Evolutionary conservation across 495 filamentous ascomycete genomes (phyloP).

Genomic region (Bacidia gigantensis): DNA sequence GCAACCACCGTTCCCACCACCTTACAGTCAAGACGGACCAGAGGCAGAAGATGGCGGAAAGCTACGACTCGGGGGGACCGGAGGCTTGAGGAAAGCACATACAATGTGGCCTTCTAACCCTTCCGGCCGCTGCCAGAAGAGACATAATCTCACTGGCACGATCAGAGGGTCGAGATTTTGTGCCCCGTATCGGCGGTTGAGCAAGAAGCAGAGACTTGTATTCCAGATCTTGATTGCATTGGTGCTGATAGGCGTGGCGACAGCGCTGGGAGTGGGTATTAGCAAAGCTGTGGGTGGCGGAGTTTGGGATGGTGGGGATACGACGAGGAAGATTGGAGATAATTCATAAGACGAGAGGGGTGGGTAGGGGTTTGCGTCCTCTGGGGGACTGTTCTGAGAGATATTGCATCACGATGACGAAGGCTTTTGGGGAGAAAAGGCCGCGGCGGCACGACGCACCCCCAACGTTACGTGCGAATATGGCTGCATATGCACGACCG

Average conservation of each 20-base stretch:
- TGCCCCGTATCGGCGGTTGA: constrained; percentile 34
- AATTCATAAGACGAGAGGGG: not conserved
- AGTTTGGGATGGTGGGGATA: constrained; percentile 32
- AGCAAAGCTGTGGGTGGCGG: constrained; percentile 46
- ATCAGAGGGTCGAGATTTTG: constrained; percentile 15
- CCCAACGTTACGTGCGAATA: not conserved
- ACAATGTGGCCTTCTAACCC: not conserved
- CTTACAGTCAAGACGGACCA: too few species aligned
- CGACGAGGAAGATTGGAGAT: constrained; percentile 18
- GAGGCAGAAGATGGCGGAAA: too few species aligned
- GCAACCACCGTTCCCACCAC: not conserved
- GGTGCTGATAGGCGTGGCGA: constrained; percentile 42
- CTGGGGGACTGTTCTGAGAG: too few species aligned
- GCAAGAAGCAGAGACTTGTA: constrained; percentile 34
- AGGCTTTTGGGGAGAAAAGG: not conserved
- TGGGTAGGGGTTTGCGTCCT: not conserved
- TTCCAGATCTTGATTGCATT: constrained; percentile 42
- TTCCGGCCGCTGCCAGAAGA: not conserved
- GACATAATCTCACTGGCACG: constrained; percentile 3
- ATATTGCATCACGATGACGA: too few species aligned
- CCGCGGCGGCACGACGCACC: not conserved
- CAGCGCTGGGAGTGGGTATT: constrained; percentile 50
- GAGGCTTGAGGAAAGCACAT: not conserved
- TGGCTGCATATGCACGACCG: not conserved
- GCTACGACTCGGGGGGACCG: too few species aligned